Base-by-base conservation (phyloP, 2,329 filamentous ascomycete genomes). In the Paecilomyces sp. region DNA sequence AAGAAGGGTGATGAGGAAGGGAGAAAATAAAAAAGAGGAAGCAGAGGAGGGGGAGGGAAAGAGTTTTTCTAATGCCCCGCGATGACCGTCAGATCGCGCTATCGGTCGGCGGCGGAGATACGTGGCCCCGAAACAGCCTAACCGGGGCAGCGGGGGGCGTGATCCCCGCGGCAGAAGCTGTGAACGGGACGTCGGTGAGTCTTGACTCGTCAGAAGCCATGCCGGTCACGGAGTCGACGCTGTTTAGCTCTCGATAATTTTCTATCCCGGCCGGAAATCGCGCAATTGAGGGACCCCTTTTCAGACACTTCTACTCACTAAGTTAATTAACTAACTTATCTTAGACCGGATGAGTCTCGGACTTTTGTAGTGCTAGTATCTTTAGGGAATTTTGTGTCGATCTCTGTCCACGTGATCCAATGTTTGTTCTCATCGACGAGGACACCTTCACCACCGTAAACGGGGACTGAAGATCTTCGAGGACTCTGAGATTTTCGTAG, bases 31-130 rank as follows among this genome's bases (percentile, higher is more conserved):
- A 51, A 51, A 53, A 30, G 25, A 25, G 22, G 28, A 30, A 28
- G 28, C 7, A 53, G 51, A 30, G 22, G 51, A 25, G 51, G 8
- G 28, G 51, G 50, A 53, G 22, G 18, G 28, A 30, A 15, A 53
- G 51, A 53, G 41, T 47, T 47, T 47, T 47, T 47, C 41, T 47
- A 18, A 33, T 22, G 41, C 41, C 41, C 41, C 41, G 41, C 41
- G 41, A 47, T 47, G 41, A 41, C 41, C 2, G 41, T 47, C 34
- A 57, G 58, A 12, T 51, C 57, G 55, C 58, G 59, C 62, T 65
- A 68, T 68, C 66, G 67, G 65, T 62, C 59, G 64, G 65, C 64
- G 65, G 64, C 65, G 62, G 60, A 63, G 62, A 67, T 66, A 63
- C 64, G 65, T 66, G 63, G 62, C 41, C 59, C 47, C 50, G 30